Base-by-base conservation (phyloP, 768 basidiomycete species). In the Hericium rajendrae region DNA sequence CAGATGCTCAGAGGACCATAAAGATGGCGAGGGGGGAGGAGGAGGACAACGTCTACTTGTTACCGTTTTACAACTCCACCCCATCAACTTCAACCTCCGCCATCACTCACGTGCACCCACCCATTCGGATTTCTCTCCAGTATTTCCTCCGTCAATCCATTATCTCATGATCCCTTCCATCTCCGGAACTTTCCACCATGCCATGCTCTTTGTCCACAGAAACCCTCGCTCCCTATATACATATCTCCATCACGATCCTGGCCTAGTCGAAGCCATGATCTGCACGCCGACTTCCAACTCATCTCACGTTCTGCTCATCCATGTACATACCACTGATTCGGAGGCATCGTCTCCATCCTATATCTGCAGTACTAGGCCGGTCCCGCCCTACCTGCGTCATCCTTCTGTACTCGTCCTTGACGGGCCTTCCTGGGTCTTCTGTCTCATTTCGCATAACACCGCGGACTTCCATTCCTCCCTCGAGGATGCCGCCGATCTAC, bases 1-100 rank as follows among this genome's bases (percentile, higher is more conserved):
- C 61, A 56, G 63, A 60, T 46, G 54, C 61, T 62, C 59, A 62
- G 59, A 59, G 56, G 61, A 62, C 60, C 62, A 63, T 63, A 59
- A 57, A 63, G 55, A 41, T 41, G 54, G 39, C 18, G 55, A 38
- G 53, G 53, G 48, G 24, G 2, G 38, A 28, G 22, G 40, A 20
- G 18, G 28, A 32, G 24, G 49, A 51, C 22, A 26, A 11, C 24
- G 24, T 51, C 49, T 24, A 26, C 49, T 20, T 24, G 18, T 51
- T 51, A 15, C 49, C 49, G 28, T 32, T 51, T 51, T 24, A 18
- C 49, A 15, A 15, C 49, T 24, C 49, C 49, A 20, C 6, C 18
- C 22, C 49, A 51, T 51, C 49, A 18, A 26, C 22, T 51, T 51
- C 49, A 51, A 18, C 15, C 49, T 26, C 49, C 49, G 49, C 49